Evolutionary conservation across 306 rosid genomes (phyloP).

Genomic region (Cucumis cinereus): DNA sequence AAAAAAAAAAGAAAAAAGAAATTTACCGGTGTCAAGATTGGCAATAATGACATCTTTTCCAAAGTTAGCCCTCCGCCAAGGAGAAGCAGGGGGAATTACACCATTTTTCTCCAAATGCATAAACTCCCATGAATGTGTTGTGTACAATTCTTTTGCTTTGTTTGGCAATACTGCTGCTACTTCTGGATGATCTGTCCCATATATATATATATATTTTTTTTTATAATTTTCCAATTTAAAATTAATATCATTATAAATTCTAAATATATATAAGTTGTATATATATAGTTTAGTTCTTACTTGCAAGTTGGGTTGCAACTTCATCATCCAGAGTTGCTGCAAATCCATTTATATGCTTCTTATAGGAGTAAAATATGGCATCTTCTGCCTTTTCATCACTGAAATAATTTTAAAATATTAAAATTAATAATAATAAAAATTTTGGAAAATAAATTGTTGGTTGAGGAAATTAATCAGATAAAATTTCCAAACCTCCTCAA

Average conservation of each 20-base stretch:
- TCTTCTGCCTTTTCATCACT: conserved; percentile 40
- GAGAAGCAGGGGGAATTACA: conserved; percentile 12
- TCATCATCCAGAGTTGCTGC: conserved; percentile 45
- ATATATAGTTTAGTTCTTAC: conserved; percentile 5
- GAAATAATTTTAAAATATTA: neutral
- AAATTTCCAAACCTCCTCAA: conserved; percentile 24
- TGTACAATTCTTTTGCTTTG: conserved; percentile 25
- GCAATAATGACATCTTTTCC: conserved; percentile 57
- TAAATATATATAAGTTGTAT: no score
- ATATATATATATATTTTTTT: no score
- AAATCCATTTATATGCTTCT: conserved; percentile 49
- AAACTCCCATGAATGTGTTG: conserved; percentile 62
- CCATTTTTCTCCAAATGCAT: conserved; percentile 36
- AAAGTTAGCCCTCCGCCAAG: conserved; percentile 36
- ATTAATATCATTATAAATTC: neutral
- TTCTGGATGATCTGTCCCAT: conserved; percentile 31
- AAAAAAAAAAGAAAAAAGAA: no score
- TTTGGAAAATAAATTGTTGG: no score
- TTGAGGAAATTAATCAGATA: no score
- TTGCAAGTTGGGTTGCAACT: conserved; percentile 27
- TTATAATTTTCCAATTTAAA: neutral
- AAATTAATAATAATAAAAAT: no score
- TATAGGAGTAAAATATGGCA: conserved; percentile 47
- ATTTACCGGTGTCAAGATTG: conserved; percentile 48
- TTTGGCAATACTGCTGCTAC: conserved; percentile 31